phyloP scores from a whole-genome alignment of 2,329 filamentous ascomycete species.

The Cordyceps cicadae region DNA sequence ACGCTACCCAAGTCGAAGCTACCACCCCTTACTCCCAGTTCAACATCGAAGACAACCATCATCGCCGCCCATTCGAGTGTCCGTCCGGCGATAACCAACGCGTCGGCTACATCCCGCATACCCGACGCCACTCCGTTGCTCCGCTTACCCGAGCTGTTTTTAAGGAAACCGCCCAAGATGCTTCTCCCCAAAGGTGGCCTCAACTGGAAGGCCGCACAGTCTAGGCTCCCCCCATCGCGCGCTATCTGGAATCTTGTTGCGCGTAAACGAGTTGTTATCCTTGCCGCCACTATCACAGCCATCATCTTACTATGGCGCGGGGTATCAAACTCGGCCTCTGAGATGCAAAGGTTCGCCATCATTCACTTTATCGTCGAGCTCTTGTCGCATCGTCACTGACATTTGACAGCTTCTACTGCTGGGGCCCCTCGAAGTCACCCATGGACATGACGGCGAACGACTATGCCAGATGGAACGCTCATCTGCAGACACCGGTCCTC shows the following conservation, averaged over 20 bases:
- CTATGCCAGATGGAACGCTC: conserved; percentile 78
- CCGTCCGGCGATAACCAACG: background rate
- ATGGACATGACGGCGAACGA: conserved; percentile 94
- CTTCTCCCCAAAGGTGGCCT: conserved; percentile 83
- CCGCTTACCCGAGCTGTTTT: background rate
- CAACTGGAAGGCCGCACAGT: conserved; percentile 84
- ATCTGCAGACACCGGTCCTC: conserved; percentile 84
- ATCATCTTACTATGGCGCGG: conserved; percentile 82
- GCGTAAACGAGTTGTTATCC: conserved; percentile 68
- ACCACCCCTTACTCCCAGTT: conserved; percentile 1
- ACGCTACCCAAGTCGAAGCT: background rate
- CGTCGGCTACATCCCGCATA: background rate
- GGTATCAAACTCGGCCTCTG: conserved; percentile 68
- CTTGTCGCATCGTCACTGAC: background rate
- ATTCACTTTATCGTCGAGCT: background rate
- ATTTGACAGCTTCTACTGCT: conserved; percentile 79
- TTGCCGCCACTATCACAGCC: conserved; percentile 60
- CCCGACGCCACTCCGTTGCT: background rate
- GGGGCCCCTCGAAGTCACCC: conserved; percentile 88
- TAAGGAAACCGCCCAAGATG: conserved; percentile 48
- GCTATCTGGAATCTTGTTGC: conserved; percentile 63
- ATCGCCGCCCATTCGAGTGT: background rate
- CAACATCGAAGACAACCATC: background rate
- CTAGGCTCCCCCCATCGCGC: conserved; percentile 68
- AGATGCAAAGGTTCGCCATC: conserved; percentile 75